phyloP scores from a whole-genome alignment of 345 rosid genomes.

The Anastatica hierochuntica region DNA sequence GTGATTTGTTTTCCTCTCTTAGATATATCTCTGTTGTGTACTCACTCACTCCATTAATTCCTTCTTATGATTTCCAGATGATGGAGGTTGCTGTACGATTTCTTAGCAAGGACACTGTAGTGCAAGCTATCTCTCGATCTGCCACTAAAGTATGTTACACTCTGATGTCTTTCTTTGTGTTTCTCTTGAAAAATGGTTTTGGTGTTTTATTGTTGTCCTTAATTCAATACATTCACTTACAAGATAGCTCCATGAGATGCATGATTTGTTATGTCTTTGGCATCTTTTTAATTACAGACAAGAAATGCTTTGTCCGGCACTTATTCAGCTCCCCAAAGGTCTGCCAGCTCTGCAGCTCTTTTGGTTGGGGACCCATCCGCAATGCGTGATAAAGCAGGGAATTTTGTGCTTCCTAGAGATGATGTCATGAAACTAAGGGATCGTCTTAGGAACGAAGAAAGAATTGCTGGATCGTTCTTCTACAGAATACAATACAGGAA shows the following conservation, averaged over 20 bases:
- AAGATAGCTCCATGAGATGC: neutral
- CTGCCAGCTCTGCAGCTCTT: conserved; percentile 99
- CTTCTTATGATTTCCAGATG: conserved; percentile 47
- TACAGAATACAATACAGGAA: conserved; percentile 49
- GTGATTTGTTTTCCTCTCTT: neutral
- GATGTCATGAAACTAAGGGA: conserved; percentile 97
- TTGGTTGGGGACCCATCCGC: conserved; percentile 94
- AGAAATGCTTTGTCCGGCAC: conserved; percentile 98
- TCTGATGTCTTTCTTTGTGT: conserved; percentile 2
- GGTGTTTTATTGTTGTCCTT: neutral
- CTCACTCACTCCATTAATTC: conserved; percentile 11
- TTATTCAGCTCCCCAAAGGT: conserved; percentile 98
- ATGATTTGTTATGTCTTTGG: conserved; percentile 1
- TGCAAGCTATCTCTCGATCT: conserved; percentile 95
- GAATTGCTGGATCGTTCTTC: conserved; percentile 68
- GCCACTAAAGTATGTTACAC: conserved; percentile 76
- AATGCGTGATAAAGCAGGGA: conserved; percentile 90
- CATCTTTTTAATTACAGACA: conserved; percentile 46
- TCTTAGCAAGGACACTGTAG: conserved; percentile 90
- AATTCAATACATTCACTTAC: conserved; percentile 1
- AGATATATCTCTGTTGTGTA: neutral
- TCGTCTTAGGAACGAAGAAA: conserved; percentile 92
- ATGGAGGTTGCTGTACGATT: conserved; percentile 99
- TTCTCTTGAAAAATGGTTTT: neutral
- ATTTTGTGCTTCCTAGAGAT: conserved; percentile 94